Evolutionary conservation across 2,329 filamentous ascomycete species (phyloP), one percentile per base, ranked within the genome.

Genomic region (Trichophyton benhamiae): DNA sequence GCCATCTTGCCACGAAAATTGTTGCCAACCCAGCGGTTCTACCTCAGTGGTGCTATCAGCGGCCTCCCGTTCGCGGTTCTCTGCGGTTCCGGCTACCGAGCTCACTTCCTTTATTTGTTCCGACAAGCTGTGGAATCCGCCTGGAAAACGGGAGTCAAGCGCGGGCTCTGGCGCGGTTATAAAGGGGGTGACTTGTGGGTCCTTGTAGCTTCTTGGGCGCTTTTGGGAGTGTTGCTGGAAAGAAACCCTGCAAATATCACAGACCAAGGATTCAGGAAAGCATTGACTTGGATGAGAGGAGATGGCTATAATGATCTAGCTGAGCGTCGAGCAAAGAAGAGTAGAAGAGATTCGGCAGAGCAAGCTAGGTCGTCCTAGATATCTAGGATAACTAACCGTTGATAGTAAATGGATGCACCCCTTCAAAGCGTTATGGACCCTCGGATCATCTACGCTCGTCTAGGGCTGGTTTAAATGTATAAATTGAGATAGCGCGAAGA

Each of bases 91-190:
- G 79, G 81, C 0, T 82, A 89, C 60, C 61, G 65, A 49, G 60
- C 63, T 5, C 55, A 62, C 46, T 95, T 95, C 73, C 68, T 96
- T 63, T 94, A 94, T 73, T 86, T 84, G 65, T 84, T 88, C 33
- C 82, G 91, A 1, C 77, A 86, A n/a, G 90, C 87, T 63, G 79
- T 96, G 33, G 88, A 95, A 71, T 89, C 84, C 42, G 74, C 91
- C 53, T 97, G 91, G 89, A 95, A 95, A 78, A 89, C 95, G 0
- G 91, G 91, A n/a, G 83, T 88, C 61, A 97, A 97, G 83, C 80
- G 87, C 38, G 83, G 89, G 1, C 90, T 90, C 84, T 96, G 92
- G 90, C 84, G 82, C 65, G 89, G 89, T 9, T 81, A 94, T 71
- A 83, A 82, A 68, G 88, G 89, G 42, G 91, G 91, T 0, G 92